Percentiles rank a stretch among this genome's conserved stretches.
These are phyloP conservation scores for Colletotrichum sp. DNA, from an alignment of 2,329 filamentous ascomycete genomes.

Conservation along the genomic window DNA sequence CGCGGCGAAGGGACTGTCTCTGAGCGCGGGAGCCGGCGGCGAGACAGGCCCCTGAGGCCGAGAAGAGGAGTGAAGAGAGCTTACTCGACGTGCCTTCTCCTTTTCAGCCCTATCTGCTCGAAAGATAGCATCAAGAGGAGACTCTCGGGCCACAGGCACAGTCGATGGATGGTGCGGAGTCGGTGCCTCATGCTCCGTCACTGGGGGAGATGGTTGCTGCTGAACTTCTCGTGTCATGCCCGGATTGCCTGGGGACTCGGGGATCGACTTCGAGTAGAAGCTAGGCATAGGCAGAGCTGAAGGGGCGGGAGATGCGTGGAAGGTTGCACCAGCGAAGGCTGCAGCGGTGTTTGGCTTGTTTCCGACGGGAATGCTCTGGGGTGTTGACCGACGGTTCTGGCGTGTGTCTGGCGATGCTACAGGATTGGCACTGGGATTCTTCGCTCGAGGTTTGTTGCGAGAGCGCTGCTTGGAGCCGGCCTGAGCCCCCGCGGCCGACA, in stretches of 20 bases:
- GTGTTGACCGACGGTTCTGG: constrained; percentile 48
- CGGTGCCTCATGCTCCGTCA: constrained; percentile 55
- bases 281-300: constrained; percentile 90
- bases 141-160: constrained; percentile 55
- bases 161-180: constrained; percentile 43
- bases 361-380: constrained; percentile 31
- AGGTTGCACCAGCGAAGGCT: constrained; percentile 90
- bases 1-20: constrained; percentile 26
- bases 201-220: constrained; percentile 56
- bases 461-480: constrained; percentile 26
- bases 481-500: constrained; percentile 33
- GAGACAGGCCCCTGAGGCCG: constrained; percentile 50
- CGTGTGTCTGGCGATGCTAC: constrained; percentile 46
- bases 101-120: constrained; percentile 83
- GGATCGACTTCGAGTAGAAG: constrained; percentile 78
- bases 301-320: constrained; percentile 92
- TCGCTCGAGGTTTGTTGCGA: constrained; percentile 24
- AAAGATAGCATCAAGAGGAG: constrained; percentile 90
- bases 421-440: constrained; percentile 19
- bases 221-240: constrained; percentile 34
- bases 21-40: constrained; percentile 49
- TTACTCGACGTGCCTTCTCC: constrained; percentile 62
- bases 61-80: constrained; percentile 49
- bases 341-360: constrained; percentile 53
- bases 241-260: constrained; percentile 59